Base-by-base conservation (phyloP, 2,329 filamentous ascomycete genomes). In the Cytospora leucostoma region DNA sequence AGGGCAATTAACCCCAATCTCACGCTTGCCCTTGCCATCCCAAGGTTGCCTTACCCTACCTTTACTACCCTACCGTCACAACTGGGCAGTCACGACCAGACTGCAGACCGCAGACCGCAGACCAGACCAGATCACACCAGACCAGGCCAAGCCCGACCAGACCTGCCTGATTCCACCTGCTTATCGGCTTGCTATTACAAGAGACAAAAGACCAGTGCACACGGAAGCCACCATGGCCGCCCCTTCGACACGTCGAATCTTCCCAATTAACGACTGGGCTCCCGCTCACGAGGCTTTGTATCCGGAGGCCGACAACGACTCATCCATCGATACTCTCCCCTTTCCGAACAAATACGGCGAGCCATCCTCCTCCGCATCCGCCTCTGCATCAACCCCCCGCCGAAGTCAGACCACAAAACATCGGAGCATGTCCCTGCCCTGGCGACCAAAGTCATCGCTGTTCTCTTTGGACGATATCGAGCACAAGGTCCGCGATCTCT, bases 341-440 rank as follows among this genome's bases (percentile, higher is more conserved):
- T 66, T 64, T 35, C 64, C 64, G 35, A 55, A 35, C 50, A 66
- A 66, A 44, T 52, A 50, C 17, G 49, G 61, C 61, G 68, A 75
- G 61, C 63, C 68, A 50, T 63, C 70, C 57, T 59, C 69, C 56
- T 64, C 68, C 34, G 37, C 59, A 13, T 61, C 51, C 10, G 63
- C 68, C 65, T 65, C 76, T 66, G 37, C 61, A 49, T n/a, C 59
- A n/a, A 19, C 54, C 7, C 53, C 57, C 19, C 53, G 33, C 15
- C 64, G 64, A 15, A 51, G 57, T 4, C 38, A 37, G 8, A 50
- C 57, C 12, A 58, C 64, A n/a, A 66, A 64, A 40, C 59, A 34
- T 72, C 74, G 81, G 69, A 85, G 81, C 71, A 73, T 81, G 55
- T 82, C 81, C 7, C 69, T 83, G 15, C 75, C 79, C 7, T 83